phyloP scores from a whole-genome alignment of 1,284 basidiomycete genomes.

The Inonotus hispidus region DNA sequence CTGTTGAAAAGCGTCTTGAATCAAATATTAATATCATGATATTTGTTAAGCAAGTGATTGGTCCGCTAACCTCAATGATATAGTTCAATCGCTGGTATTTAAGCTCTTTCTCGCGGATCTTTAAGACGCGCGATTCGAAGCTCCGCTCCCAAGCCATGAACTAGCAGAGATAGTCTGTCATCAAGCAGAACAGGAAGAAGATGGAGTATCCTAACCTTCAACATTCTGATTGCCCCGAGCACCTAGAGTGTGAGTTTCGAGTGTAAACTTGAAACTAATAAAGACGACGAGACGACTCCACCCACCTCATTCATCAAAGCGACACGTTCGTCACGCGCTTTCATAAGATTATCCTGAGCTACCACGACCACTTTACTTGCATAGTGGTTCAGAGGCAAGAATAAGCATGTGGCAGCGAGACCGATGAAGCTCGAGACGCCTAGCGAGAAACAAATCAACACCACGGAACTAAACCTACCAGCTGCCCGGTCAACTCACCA shows the following conservation, averaged over 20 bases:
- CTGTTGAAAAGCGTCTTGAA: conserved; percentile 64
- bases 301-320: conserved; percentile 87
- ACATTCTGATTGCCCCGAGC: conserved; percentile 86
- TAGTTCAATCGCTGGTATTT: conserved; percentile 84
- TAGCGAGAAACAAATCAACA: conserved; percentile 19
- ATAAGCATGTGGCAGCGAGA: conserved; percentile 76
- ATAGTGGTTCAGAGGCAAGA: conserved; percentile 83
- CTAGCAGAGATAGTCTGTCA: conserved; percentile 29
- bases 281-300: conserved; percentile 1
- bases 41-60: not conserved
- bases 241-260: conserved; percentile 40
- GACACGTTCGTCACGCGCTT: conserved; percentile 85
- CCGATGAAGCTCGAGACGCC: conserved; percentile 75
- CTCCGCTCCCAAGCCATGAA: conserved; percentile 96
- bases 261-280: not conserved
- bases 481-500: conserved; percentile 37
- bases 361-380: conserved; percentile 81
- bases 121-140: conserved; percentile 75
- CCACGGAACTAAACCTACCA: not conserved
- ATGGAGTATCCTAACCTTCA: conserved; percentile 67
- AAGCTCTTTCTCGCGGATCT: conserved; percentile 74
- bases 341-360: conserved; percentile 88
- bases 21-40: not conserved
- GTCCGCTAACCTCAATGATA: conserved; percentile 61
- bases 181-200: not conserved